Evolutionary conservation across 1,139 yeast species (phyloP), one percentile per base, ranked within the genome.

Genomic region (Kodamaea alishanica): DNA sequence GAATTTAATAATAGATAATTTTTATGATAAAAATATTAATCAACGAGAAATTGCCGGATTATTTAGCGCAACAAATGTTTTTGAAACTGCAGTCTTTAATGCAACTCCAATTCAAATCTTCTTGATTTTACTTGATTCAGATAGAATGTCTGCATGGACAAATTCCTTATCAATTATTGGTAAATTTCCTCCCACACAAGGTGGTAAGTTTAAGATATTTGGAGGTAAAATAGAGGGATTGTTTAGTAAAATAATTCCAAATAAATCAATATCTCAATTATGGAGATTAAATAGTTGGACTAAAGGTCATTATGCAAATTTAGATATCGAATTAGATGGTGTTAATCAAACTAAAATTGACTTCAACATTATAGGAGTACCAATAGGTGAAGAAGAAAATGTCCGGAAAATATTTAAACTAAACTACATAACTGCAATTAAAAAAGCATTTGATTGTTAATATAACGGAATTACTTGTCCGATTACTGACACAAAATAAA

Each of bases 371-470:
- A 10, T 32, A 3, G 43, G 43, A 6, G 28, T 40, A 3, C 40
- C 40, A 6, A 9, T 32, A 6, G 39, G 35, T 4, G 28, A 32
- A 10, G 43, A 37, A 29, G 32, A 26, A 8, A 12, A 11, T 10
- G 12, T 37, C 6, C 24, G 24, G 20, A 11, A 20, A 32, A 15
- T 28, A 24, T 24, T 40, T 6, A 8, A 29, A 20, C 28, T 10
- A 22, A 30, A 32, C n/a, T 34, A 31, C 24, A 28, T 40, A 10
- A 37, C 23, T 8, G 34, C 33, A 8, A 37, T 40, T 15, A 32
- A 20, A 35, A 25, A 10, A 11, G 34, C 26, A 4, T 40, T 40
- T 33, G 34, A 28, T 10, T 40, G 43, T 40, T 37, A 20, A 26
- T 8, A 22, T 24, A 6, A 28, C 10, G 8, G 15, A 8, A 28